A percentile compares a stretch with the other conserved stretches of the same genome.
These are phyloP conservation scores for Metschnikowia arizonensis DNA, from an alignment of 805 yeast genomes.

Conservation along the genomic window DNA sequence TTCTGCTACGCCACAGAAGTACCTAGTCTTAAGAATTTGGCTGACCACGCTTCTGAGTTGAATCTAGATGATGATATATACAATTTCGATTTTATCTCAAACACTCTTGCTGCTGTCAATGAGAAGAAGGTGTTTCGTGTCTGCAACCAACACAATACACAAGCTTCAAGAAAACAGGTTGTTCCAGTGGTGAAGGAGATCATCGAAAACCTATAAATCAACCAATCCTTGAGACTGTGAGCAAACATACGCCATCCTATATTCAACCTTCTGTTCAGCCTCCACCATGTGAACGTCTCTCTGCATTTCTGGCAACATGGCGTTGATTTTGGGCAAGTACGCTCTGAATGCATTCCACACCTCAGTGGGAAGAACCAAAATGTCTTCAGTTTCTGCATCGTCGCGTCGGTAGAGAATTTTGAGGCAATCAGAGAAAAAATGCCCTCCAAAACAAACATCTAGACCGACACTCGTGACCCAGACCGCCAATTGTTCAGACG, in stretches of 20 bases:
- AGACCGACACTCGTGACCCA: conserved; percentile 40
- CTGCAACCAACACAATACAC: conserved; percentile 46
- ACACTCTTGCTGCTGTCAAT: conserved; percentile 15
- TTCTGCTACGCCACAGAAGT: conserved; percentile 26
- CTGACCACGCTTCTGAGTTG: conserved; percentile 21
- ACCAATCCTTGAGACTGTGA: conserved; percentile 3
- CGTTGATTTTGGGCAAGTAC: conserved; percentile 8
- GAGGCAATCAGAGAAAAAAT: conserved; percentile 20
- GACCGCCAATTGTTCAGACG: conserved; percentile 18
- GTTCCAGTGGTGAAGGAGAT: conserved; percentile 55
- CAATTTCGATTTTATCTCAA: conserved; percentile 14
- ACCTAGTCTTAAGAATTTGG: conserved; percentile 18
- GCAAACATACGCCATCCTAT: conserved; percentile 25
- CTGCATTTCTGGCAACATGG: conserved; percentile 8
- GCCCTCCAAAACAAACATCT: conserved; percentile 22
- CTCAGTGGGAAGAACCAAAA: conserved; percentile 10
- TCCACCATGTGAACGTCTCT: conserved; percentile 9
- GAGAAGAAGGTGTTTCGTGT: conserved; percentile 19
- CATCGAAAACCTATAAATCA: conserved; percentile 19
- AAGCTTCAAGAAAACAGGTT: conserved; percentile 81
- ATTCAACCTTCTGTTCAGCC: conserved; percentile 12
- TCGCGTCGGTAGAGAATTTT: conserved; percentile 26
- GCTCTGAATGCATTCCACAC: conserved; percentile 11
- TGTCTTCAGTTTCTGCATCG: conserved; percentile 7
- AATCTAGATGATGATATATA: conserved; percentile 26